Conservation (phyloP, 768 basidiomycete genomes). For the Suillus placidus region DNA sequence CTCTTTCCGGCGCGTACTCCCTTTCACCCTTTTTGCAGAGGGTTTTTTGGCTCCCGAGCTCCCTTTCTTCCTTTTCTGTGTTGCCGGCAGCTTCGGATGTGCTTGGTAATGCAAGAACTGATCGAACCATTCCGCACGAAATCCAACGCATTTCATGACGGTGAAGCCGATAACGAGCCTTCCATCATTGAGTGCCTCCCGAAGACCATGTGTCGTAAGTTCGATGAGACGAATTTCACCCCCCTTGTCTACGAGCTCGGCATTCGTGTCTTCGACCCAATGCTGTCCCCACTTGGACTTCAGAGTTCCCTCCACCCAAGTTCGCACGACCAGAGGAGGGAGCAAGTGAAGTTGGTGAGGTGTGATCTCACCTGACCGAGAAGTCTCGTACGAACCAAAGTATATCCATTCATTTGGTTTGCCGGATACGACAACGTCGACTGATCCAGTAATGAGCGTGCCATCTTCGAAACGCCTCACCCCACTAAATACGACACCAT, state of each 20-base stretch:
- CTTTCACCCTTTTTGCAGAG: not conserved
- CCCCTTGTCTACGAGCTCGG: slow-evolving; percentile 6
- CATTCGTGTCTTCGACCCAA: slow-evolving; percentile 4
- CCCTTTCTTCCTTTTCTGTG: slow-evolving; percentile 4
- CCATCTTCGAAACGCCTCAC: not conserved
- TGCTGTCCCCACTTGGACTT: slow-evolving; percentile 6
- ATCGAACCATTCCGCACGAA: slow-evolving; percentile 23
- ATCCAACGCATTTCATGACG: slow-evolving; percentile 23
- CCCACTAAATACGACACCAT: slow-evolving; percentile 20
- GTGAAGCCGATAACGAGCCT: slow-evolving; percentile 21
- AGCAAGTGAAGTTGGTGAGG: slow-evolving; percentile 17
- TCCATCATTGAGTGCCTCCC: slow-evolving; percentile 20
- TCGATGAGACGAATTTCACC: slow-evolving; percentile 7
- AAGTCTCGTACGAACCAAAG: slow-evolving; percentile 16
- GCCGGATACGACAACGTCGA: slow-evolving; percentile 21
- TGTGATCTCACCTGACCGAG: slow-evolving; percentile 18
- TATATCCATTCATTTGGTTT: slow-evolving; percentile 12
- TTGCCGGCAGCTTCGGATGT: slow-evolving; percentile 14
- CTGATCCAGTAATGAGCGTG: slow-evolving; percentile 9
- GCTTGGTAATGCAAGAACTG: slow-evolving; percentile 16
- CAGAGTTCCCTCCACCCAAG: slow-evolving; percentile 17
- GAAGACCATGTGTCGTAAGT: slow-evolving; percentile 9
- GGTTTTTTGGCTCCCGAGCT: slow-evolving; percentile 1
- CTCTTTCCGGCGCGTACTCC: not conserved
- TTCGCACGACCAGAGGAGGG: slow-evolving; percentile 10